Evolutionary conservation across 2,329 filamentous ascomycete genomes (phyloP).

Genomic region (Phyllosticta citrichinensis): DNA sequence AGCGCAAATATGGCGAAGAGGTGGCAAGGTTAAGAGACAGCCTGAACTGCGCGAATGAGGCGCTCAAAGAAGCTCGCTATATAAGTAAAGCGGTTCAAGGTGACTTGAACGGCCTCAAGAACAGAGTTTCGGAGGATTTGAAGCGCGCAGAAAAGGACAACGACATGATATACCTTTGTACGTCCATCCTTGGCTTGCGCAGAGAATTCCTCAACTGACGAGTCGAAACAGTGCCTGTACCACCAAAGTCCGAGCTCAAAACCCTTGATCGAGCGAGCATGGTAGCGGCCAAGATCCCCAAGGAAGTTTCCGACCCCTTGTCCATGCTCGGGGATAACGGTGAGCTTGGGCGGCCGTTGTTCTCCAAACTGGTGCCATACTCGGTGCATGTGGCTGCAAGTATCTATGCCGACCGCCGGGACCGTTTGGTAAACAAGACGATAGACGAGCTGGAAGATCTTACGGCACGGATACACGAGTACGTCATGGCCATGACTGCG

Average conservation of each 20-base stretch:
- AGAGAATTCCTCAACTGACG: neutral
- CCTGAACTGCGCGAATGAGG: slow-evolving; percentile 72
- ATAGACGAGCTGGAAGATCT: slow-evolving; percentile 75
- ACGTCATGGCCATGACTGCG: slow-evolving; percentile 15
- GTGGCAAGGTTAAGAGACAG: slow-evolving; percentile 78
- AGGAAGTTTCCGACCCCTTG: slow-evolving; percentile 71
- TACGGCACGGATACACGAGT: slow-evolving; percentile 68
- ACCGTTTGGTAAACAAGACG: slow-evolving; percentile 79
- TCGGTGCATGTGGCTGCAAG: slow-evolving; percentile 90
- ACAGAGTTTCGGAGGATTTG: slow-evolving; percentile 71
- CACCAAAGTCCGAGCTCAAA: slow-evolving; percentile 79
- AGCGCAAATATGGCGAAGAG: slow-evolving; percentile 90
- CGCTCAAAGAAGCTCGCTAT: slow-evolving; percentile 72
- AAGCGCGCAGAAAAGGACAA: slow-evolving; percentile 95
- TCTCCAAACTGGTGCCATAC: slow-evolving; percentile 87
- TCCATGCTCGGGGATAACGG: slow-evolving; percentile 69
- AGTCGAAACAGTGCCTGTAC: slow-evolving; percentile 52
- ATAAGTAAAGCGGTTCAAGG: slow-evolving; percentile 72
- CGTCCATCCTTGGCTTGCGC: slow-evolving; percentile 16
- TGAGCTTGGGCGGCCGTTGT: slow-evolving; percentile 75
- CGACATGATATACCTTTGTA: slow-evolving; percentile 83
- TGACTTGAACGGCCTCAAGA: slow-evolving; percentile 76
- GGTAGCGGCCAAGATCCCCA: slow-evolving; percentile 69
- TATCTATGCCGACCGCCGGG: slow-evolving; percentile 85
- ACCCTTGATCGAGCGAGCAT: slow-evolving; percentile 80